Evolutionary conservation across 139 green algal species (phyloP), one percentile per base, ranked within the genome.

Genomic region (Tetradesmus obliquus): DNA sequence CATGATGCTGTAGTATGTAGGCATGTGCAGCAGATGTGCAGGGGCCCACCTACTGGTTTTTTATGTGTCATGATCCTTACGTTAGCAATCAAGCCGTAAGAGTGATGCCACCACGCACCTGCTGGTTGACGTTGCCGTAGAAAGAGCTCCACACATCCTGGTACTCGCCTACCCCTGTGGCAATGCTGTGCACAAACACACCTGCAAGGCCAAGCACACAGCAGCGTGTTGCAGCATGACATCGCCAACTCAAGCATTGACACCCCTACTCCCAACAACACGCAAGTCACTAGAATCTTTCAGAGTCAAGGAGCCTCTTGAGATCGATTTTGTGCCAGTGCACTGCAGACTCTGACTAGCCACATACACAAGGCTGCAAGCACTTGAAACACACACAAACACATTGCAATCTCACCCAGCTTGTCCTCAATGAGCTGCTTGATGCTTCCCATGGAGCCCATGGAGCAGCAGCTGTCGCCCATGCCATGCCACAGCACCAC

Each of bases 401-500:
- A 45, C 20, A 81, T 45, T 45, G 32, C 7, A 15, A 55, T 10
- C 24, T 88, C 45, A 94, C 93, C 95, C 45, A 96, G 92, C 88
- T 91, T 90, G 6, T 89, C 55, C 66, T 94, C 87, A 13, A 98
- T 96, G 1, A 91, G 20, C 9, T 96, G 88, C 6, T 92, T 89
- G 1, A 98, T 69, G 4, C 92, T 92, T 13, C 95, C 96, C 22
- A 98, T 95, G 22, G 71, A 91, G 17, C 90, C 90, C 32, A 84
- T 22, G 17, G 24, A n/a, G 74, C 90, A 90, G 55, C 89, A 85
- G 19, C 69, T 84, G 71, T 90, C 86, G 6, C 71, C 86, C 97
- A 98, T 98, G 53, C 97, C 97, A 54, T 98, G 96, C 96, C 96
- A 97, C 1, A 96, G 82, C 2, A 97, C 94, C 17, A 97, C 94